Conservation (phyloP, 495 filamentous ascomycete species). For the Talaromyces proteolyticus region DNA sequence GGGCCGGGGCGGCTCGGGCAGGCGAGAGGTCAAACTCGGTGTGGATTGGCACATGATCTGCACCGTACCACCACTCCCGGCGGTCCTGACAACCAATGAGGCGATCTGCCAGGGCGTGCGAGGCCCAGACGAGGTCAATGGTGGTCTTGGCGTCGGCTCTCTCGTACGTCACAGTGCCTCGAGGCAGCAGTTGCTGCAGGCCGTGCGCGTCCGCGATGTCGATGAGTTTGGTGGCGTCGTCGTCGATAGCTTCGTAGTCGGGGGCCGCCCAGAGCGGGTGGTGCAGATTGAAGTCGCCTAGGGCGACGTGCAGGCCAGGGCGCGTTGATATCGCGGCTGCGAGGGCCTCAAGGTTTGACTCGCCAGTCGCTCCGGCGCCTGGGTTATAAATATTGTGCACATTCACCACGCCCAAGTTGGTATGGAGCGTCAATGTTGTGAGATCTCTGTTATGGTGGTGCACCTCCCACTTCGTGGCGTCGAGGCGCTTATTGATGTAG, state of each 20-base stretch:
- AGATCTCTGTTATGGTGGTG: not conserved
- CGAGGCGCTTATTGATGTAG: not conserved
- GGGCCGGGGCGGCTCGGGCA: not conserved
- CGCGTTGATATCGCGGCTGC: not conserved
- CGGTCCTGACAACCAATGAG: not conserved
- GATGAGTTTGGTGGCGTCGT: not conserved
- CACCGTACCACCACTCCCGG: not conserved
- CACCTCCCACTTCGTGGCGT: not conserved
- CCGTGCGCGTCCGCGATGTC: not conserved
- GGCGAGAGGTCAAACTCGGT: not conserved
- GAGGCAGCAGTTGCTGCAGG: not conserved
- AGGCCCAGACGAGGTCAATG: not conserved
- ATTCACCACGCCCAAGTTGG: not conserved
- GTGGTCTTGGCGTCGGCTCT: not conserved
- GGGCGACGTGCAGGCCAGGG: not conserved
- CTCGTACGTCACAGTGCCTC: not conserved
- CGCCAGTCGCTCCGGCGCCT: not conserved
- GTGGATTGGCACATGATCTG: not conserved
- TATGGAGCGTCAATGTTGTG: not conserved
- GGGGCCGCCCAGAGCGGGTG: not conserved
- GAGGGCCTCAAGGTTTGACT: not conserved
- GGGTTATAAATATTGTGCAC: not conserved
- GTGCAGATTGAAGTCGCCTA: slow-evolving; percentile 1
- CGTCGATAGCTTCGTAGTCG: not conserved
- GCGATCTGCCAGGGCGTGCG: not conserved